Evolutionary conservation across 1,139 yeast species (phyloP).

Genomic region (Candida sanyaensis): DNA sequence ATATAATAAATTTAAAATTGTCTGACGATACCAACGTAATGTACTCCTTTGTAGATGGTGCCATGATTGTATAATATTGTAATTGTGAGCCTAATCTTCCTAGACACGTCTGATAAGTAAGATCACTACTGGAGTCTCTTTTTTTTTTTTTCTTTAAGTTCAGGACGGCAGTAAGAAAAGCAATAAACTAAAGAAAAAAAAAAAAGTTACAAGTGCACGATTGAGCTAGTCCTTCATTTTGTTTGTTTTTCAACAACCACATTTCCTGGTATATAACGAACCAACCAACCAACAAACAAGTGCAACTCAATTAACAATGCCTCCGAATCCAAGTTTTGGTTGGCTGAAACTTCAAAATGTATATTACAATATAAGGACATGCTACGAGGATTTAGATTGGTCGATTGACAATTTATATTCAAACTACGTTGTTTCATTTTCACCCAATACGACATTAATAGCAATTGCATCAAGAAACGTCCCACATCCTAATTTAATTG

Average conservation of each 20-base stretch:
- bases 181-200: not conserved
- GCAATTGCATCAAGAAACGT: conserved; percentile 40
- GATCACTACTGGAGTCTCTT: no score
- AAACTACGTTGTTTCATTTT: conserved; percentile 29
- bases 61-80: not conserved
- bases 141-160: no score
- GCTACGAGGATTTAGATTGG: conserved; percentile 44
- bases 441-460: conserved; percentile 33
- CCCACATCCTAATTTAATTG: conserved; percentile 40
- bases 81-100: not conserved
- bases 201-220: not conserved
- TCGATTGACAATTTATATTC: conserved; percentile 31
- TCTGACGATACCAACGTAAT: conserved; percentile 79
- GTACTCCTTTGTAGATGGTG: conserved; percentile 27
- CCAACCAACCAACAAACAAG: no score
- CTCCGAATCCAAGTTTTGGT: conserved; percentile 46
- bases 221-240: not conserved
- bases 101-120: not conserved
- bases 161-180: no score
- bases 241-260: not conserved
- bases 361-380: conserved; percentile 53
- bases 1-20: conserved; percentile 61
- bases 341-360: conserved; percentile 71
- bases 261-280: no score
- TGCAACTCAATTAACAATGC: conserved; percentile 15